Evolutionary conservation across 306 rosid species (phyloP).

Genomic region (Malus asiatica): DNA sequence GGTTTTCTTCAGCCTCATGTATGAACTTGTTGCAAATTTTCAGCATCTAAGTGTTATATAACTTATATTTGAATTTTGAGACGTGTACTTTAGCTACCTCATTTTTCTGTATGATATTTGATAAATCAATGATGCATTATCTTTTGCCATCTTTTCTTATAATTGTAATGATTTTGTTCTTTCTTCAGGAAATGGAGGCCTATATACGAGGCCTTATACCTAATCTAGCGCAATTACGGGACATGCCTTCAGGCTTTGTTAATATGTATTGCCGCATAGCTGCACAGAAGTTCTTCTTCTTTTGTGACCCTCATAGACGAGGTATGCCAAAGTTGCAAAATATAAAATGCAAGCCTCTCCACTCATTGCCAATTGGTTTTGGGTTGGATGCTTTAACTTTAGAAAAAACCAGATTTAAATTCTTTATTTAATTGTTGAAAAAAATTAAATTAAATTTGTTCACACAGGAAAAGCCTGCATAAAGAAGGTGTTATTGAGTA

Average conservation of each 20-base stretch:
- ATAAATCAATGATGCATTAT: background rate
- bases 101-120: background rate
- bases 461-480: conserved; percentile 87
- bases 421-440: background rate
- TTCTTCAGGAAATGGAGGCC: conserved; percentile 80
- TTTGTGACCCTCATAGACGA: conserved; percentile 97
- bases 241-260: conserved; percentile 62
- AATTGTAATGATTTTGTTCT: conserved; percentile 1
- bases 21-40: conserved; percentile 29
- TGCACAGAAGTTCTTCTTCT: conserved; percentile 94
- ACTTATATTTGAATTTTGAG: conserved; percentile 2
- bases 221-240: conserved; percentile 89
- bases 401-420: background rate
- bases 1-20: conserved; percentile 92
- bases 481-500: conserved; percentile 92
- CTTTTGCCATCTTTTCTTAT: background rate
- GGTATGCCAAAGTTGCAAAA: conserved; percentile 39
- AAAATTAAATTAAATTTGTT: background rate
- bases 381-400: background rate
- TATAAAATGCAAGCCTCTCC: background rate
- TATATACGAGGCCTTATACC: conserved; percentile 95
- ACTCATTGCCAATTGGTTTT: background rate
- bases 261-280: conserved; percentile 93
- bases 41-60: conserved; percentile 1
- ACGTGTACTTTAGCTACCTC: background rate